Percentiles rank a stretch among this genome's conserved stretches.
phyloP scores from a whole-genome alignment of 2,329 filamentous ascomycete genomes.

The Leptographium flavum region DNA sequence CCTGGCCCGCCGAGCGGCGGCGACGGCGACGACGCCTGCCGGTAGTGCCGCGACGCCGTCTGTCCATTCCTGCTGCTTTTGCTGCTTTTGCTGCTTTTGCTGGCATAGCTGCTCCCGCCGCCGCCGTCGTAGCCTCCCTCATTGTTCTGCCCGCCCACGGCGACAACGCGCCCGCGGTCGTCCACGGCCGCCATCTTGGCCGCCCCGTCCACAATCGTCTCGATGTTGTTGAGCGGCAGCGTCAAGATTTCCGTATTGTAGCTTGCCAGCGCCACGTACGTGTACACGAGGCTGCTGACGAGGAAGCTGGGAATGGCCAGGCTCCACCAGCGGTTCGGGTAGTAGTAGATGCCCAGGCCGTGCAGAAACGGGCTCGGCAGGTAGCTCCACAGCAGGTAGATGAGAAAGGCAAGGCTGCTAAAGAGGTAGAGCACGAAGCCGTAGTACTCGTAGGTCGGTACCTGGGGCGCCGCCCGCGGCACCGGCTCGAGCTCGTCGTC shows the following conservation, averaged over 20 bases:
- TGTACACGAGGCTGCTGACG: conserved; percentile 78
- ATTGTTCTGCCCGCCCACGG: conserved; percentile 10
- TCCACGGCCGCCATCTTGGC: conserved; percentile 71
- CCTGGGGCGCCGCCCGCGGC: conserved; percentile 75
- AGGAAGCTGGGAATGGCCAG: conserved; percentile 83
- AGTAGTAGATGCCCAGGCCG: conserved; percentile 88
- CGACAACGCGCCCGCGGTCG: conserved; percentile 6
- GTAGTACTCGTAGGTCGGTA: conserved; percentile 99
- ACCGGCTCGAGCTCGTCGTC: conserved; percentile 72
- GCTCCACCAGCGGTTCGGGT: conserved; percentile 95
- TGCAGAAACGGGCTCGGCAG: conserved; percentile 85
- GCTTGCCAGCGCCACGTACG: conserved; percentile 79
- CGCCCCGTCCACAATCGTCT: conserved; percentile 84
- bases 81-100: background rate
- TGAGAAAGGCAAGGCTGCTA: conserved; percentile 65
- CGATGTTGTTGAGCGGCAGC: conserved; percentile 60
- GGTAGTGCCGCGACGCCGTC: no score
- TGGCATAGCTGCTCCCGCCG: background rate
- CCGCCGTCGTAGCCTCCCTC: background rate
- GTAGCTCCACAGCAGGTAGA: conserved; percentile 70
- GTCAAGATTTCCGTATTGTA: conserved; percentile 90
- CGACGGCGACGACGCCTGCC: conserved; percentile 10
- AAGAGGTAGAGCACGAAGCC: conserved; percentile 94
- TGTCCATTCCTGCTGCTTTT: background rate
- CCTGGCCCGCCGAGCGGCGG: conserved; percentile 4